Percentiles rank a stretch among this genome's conserved stretches.
Evolutionary conservation across 2,329 filamentous ascomycete species (phyloP).

Genomic region (Penicillium thymicola): DNA sequence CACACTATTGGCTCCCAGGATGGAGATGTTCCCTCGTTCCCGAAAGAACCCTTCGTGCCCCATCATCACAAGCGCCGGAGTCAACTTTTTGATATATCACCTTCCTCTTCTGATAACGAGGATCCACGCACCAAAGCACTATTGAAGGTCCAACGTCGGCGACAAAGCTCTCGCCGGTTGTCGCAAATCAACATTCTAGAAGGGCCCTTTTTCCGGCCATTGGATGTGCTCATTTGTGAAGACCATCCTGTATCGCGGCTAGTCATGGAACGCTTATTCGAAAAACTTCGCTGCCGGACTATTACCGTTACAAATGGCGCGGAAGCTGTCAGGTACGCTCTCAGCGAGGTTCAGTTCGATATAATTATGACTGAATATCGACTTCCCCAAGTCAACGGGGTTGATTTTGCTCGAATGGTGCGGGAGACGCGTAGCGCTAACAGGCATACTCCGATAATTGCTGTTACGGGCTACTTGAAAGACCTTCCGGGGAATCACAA

Average conservation of each 20-base stretch:
- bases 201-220: conserved; percentile 78
- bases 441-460: conserved; percentile 89
- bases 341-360: conserved; percentile 97
- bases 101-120: conserved; percentile 96
- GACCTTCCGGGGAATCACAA: conserved; percentile 92
- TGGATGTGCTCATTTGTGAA: conserved; percentile 95
- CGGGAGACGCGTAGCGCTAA: conserved; percentile 95
- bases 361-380: conserved; percentile 98
- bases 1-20: conserved; percentile 94
- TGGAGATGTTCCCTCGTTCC: conserved; percentile 68
- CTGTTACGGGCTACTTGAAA: conserved; percentile 96
- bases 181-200: conserved; percentile 87
- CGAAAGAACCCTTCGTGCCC: conserved; percentile 60
- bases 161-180: conserved; percentile 92
- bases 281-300: conserved; percentile 91
- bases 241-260: conserved; percentile 95
- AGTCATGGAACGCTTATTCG: conserved; percentile 97
- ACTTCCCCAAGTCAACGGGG: conserved; percentile 88
- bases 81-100: conserved; percentile 93
- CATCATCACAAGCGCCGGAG: conserved; percentile 84
- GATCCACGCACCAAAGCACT: conserved; percentile 87
- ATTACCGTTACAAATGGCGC: conserved; percentile 87
- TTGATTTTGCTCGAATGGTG: conserved; percentile 96
- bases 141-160: conserved; percentile 83
- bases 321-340: conserved; percentile 87